A percentile compares a stretch with the other conserved stretches of the same genome.
phyloP scores from a whole-genome alignment of 2,329 filamentous ascomycete genomes.

The Colletotrichum tabaci region DNA sequence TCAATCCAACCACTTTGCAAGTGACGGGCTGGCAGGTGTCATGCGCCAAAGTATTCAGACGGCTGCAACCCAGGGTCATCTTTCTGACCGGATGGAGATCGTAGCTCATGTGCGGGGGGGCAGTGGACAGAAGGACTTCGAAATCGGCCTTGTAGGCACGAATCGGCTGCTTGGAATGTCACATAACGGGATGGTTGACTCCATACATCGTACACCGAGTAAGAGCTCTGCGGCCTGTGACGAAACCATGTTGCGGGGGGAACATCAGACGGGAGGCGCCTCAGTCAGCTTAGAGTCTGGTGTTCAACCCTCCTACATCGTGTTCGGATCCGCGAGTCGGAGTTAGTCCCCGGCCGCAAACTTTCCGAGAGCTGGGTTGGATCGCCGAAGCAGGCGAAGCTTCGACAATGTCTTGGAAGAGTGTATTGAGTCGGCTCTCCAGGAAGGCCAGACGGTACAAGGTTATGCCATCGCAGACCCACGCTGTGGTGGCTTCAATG shows the following conservation, averaged over 20 bases:
- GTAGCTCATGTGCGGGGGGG: background rate
- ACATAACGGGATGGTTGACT: background rate
- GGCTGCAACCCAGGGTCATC: background rate
- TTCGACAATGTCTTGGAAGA: background rate
- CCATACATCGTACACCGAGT: background rate
- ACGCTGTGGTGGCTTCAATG: background rate
- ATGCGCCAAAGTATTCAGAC: conserved; percentile 23
- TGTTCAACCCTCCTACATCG: conserved; percentile 2
- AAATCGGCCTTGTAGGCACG: background rate
- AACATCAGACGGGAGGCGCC: conserved; percentile 22
- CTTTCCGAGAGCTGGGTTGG: background rate
- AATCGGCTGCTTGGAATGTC: conserved; percentile 1
- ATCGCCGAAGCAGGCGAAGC: background rate
- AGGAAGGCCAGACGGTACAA: too few species aligned
- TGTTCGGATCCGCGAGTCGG: conserved; percentile 9
- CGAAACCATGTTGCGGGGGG: conserved; percentile 12
- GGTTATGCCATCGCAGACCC: too few species aligned
- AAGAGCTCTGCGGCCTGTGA: background rate
- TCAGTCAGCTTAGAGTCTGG: conserved; percentile 8
- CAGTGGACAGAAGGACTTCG: background rate
- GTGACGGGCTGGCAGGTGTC: conserved; percentile 35
- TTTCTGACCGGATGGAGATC: background rate
- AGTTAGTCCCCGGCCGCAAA: background rate
- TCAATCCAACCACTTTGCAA: background rate
- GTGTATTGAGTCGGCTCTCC: too few species aligned